A percentile compares a stretch with the other conserved stretches of the same genome.
Conservation (phyloP, 306 rosid species). For the Cicer bijugum region DNA sequence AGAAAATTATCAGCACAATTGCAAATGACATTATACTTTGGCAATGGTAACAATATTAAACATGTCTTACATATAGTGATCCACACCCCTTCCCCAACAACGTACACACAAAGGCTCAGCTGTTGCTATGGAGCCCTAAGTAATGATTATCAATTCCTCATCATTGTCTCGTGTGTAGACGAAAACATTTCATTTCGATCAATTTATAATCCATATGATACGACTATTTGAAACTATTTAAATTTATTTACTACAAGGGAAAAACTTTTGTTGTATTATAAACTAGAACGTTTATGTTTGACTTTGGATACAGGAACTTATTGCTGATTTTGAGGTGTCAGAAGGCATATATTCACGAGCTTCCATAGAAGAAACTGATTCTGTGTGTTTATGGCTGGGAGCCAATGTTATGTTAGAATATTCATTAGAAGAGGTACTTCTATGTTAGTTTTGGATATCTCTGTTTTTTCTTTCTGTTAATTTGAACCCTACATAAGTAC, state of each 20-base stretch:
- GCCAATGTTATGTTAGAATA: slow-evolving; percentile 97
- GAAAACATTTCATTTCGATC: not conserved
- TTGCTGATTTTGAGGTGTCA: slow-evolving; percentile 88
- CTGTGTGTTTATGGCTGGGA: slow-evolving; percentile 92
- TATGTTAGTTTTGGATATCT: slow-evolving; percentile 32
- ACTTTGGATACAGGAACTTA: slow-evolving; percentile 60
- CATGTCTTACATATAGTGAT: not conserved
- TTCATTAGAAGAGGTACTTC: slow-evolving; percentile 80
- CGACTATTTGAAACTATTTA: not conserved
- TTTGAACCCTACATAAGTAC: slow-evolving; percentile 12
- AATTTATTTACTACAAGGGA: slow-evolving; percentile 2
- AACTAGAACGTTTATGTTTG: slow-evolving; percentile 25
- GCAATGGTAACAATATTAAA: slow-evolving; percentile 26
- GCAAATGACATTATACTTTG: slow-evolving; percentile 4
- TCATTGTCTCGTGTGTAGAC: not conserved
- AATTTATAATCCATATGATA: not conserved
- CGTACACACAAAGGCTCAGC: not conserved
- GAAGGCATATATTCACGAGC: slow-evolving; percentile 92
- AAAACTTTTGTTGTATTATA: slow-evolving; percentile 14
- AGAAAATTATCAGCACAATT: not conserved
- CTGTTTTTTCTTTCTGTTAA: slow-evolving; percentile 7
- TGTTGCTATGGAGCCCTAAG: slow-evolving; percentile 15
- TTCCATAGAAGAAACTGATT: slow-evolving; percentile 71
- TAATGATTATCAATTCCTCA: not conserved
- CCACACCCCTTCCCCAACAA: too few species aligned